phyloP scores from a whole-genome alignment of 257 asterid genomes.

The Solanum sejunctum region DNA sequence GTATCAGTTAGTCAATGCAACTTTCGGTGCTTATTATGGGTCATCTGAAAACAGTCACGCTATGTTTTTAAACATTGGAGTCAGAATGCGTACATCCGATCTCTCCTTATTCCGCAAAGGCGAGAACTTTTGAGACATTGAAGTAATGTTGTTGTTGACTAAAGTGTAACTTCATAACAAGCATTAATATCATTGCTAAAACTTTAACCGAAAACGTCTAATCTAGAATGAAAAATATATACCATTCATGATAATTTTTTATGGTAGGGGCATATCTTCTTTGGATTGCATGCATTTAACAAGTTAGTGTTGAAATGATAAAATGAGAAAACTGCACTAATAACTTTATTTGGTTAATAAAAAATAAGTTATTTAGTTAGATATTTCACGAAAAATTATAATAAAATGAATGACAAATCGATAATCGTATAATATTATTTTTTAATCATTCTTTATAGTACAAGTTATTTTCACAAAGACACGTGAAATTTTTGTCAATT shows the following conservation, averaged over 20 bases:
- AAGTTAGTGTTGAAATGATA: background rate
- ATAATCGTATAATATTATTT: background rate
- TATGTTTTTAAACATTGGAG: too few species aligned
- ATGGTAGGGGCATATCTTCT: too few species aligned
- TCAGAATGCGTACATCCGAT: too few species aligned
- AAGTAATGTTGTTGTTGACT: too few species aligned
- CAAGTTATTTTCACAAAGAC: background rate
- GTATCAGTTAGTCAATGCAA: too few species aligned
- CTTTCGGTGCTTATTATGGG: too few species aligned
- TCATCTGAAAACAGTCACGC: too few species aligned
- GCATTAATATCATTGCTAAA: fast-evolving
- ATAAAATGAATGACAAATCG: background rate
- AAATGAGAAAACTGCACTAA: background rate
- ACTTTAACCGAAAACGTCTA: fast-evolving
- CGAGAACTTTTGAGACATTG: too few species aligned
- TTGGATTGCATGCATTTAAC: background rate
- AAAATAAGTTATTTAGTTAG: background rate
- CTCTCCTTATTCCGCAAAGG: too few species aligned
- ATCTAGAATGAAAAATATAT: background rate
- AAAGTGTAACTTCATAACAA: background rate
- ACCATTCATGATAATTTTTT: too few species aligned
- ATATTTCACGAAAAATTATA: background rate
- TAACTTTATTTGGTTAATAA: background rate
- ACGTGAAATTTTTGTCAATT: background rate
- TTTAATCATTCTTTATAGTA: background rate